phyloP scores from a whole-genome alignment of 768 basidiomycete species.

The Mycena albidolilacea region DNA sequence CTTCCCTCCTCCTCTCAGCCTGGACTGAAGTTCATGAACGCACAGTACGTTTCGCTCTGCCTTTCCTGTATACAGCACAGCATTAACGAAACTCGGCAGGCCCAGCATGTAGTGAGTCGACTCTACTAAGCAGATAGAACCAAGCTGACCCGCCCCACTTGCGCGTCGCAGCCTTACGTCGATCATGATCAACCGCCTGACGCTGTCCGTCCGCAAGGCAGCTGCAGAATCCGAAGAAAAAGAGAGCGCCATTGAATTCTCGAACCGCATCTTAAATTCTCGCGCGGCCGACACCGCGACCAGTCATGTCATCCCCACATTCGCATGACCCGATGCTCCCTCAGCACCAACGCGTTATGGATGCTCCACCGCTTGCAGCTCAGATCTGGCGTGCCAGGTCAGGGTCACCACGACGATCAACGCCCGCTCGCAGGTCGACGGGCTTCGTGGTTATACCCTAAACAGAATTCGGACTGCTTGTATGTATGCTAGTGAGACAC shows the following conservation, averaged over 20 bases:
- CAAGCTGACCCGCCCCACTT: not conserved
- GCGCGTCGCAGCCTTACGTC: conserved; percentile 43
- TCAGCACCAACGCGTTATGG: too few relatives aligned
- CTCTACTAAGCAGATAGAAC: not conserved
- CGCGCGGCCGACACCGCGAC: not conserved
- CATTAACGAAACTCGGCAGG: conserved; percentile 22
- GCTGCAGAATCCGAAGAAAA: not conserved
- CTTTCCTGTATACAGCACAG: not conserved
- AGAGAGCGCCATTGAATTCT: conserved; percentile 20
- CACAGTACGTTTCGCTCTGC: conserved; percentile 42
- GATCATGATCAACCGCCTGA: conserved; percentile 49
- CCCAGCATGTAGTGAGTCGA: conserved; percentile 43
- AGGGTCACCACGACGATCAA: not conserved
- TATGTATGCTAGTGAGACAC: not conserved
- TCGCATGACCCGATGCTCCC: not conserved
- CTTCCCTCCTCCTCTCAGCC: conserved; percentile 30
- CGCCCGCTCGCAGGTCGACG: not conserved
- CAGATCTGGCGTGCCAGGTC: too few relatives aligned
- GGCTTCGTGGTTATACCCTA: not conserved
- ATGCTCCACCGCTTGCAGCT: too few relatives aligned
- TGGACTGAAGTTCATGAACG: conserved; percentile 48
- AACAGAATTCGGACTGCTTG: not conserved
- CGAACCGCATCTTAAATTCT: conserved; percentile 4
- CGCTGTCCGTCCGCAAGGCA: conserved; percentile 44
- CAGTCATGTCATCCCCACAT: not conserved